Base-by-base conservation (phyloP, 2,329 filamentous ascomycete species). In the Trichoderma sp. region DNA sequence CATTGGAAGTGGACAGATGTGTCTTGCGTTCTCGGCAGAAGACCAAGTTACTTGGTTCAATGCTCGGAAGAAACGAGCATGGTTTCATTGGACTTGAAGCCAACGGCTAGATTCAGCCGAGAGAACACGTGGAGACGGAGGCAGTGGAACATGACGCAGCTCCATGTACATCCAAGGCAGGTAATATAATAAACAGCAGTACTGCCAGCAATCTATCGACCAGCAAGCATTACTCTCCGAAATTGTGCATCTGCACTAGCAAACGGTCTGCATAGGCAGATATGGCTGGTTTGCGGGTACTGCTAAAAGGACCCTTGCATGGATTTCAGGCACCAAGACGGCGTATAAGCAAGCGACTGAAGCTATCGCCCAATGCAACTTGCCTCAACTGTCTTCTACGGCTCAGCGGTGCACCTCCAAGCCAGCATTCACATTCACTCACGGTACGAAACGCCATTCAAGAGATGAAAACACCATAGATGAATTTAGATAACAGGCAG, bases 41-140 rank as follows among this genome's bases (percentile, higher is more conserved):
- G 43, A 21, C n/a, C 43, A 7, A 26, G 49, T 52, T 24, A 52
- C 24, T 28, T 52, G 49, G 28, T 52, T 28, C 24, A 14, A 26
- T 28, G 24, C 13, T 28, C 24, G 43, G 43, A 21, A 21, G n/a
- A 21, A 49, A 43, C 6, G 37, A 43, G 13, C n/a, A 16, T 14
- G 30, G 26, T 28, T 32, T 34, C 24, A 37, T 39, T 11, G 11
- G n/a, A 16, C 21, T 30, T 52, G 59, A 51, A 39, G 30, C 59
- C 59, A 16, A 65, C 60, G 61, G 61, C 43, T 46, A 56, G 61
- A 65, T 65, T 55, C 51, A 65, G 61, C 51, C 61, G 61, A 65
- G 30, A 43, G 18, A 24, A 26, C 51, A 55, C 49, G 60, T 64
- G 49, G 60, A n/a, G 43, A 49, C 43, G 5, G 49, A 24, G n/a